Evolutionary conservation across 176 grass and related monocot species (phyloP).

Genomic region (Paspalum notatum): DNA sequence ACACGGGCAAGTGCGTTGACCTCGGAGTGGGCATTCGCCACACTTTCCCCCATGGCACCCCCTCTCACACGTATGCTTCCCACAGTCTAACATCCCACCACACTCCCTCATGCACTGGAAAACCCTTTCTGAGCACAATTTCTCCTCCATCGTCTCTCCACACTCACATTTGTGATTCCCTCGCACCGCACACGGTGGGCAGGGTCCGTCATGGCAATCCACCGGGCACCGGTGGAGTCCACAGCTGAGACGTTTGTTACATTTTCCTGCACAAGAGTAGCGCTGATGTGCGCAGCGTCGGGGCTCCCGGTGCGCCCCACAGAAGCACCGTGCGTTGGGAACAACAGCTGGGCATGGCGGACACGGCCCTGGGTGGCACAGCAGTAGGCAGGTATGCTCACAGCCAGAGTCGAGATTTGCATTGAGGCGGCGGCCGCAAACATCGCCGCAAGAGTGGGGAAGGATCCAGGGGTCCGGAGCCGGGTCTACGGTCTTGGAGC

Average conservation of each 20-base stretch:
- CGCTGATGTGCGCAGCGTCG: slow-evolving; percentile 75
- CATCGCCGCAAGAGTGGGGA: slow-evolving; percentile 80
- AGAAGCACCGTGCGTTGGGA: slow-evolving; percentile 62
- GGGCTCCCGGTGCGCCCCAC: slow-evolving; percentile 56
- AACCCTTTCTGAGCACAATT: slow-evolving; percentile 63
- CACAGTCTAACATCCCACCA: slow-evolving; percentile 60
- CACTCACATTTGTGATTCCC: slow-evolving; percentile 69
- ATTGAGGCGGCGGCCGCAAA: slow-evolving; percentile 64
- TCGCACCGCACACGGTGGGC: slow-evolving; percentile 61
- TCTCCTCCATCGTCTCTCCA: slow-evolving; percentile 58
- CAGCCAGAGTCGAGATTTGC: slow-evolving; percentile 49
- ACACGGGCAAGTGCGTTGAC: slow-evolving; percentile 77
- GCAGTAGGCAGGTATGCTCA: slow-evolving; percentile 77
- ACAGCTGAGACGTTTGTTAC: slow-evolving; percentile 66
- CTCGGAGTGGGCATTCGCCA: slow-evolving; percentile 80
- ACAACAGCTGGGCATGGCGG: slow-evolving; percentile 82
- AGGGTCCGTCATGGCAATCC: slow-evolving; percentile 70
- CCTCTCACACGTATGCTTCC: slow-evolving; percentile 82
- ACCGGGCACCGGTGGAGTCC: slow-evolving; percentile 61
- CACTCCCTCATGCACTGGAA: slow-evolving; percentile 69
- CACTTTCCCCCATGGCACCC: slow-evolving; percentile 85
- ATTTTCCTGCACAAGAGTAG: slow-evolving; percentile 67
- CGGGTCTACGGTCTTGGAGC: slow-evolving; percentile 73
- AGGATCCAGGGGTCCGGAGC: slow-evolving; percentile 85
- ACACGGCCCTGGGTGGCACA: slow-evolving; percentile 92